Conservation (phyloP, 106 monocot species). For the Platanthera guangdongensis region DNA sequence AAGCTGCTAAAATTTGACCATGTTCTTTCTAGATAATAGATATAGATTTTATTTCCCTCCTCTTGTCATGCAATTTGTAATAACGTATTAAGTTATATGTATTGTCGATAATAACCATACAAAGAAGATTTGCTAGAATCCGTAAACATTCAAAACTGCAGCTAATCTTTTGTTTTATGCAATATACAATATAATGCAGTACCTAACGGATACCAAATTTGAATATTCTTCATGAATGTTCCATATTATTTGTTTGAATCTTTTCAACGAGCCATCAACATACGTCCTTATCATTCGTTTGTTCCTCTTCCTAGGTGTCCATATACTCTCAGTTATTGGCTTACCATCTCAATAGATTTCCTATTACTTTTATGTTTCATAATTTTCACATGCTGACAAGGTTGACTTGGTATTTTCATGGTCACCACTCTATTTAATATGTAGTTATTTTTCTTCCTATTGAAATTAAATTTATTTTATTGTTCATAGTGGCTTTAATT, state of each 20-base stretch:
- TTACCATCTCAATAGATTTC: neutral
- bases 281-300: neutral
- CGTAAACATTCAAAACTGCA: neutral
- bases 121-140: neutral
- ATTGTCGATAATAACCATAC: neutral
- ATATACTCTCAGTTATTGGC: neutral
- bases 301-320: neutral
- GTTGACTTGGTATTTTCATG: too few species aligned
- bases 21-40: neutral
- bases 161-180: neutral
- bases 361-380: too few species aligned
- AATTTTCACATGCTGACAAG: too few species aligned
- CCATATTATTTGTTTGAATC: neutral
- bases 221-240: neutral
- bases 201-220: neutral
- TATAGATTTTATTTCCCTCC: neutral
- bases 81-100: neutral
- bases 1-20: neutral
- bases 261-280: neutral
- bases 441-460: too few species aligned
- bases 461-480: too few species aligned
- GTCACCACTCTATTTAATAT: too few species aligned
- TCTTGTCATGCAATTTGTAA: neutral
- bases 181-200: neutral
- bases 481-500: too few species aligned